Evolutionary conservation across 2,329 filamentous ascomycete species (phyloP).

Genomic region (Trichoderma semiorbis): DNA sequence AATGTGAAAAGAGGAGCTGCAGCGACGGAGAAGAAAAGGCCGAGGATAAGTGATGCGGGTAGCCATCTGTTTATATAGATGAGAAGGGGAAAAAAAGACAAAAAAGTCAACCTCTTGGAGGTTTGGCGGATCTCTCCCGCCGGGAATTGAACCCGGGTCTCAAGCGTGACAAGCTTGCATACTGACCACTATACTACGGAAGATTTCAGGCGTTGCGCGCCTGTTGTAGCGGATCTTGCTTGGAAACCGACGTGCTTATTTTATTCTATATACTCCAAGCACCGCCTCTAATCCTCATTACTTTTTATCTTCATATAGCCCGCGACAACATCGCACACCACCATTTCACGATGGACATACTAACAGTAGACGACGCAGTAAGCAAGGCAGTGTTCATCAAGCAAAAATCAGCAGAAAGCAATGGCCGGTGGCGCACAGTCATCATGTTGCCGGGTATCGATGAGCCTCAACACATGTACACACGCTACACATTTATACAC

Average conservation of each 20-base stretch:
- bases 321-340: too few relatives aligned
- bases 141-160: conserved; percentile 26
- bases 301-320: background rate
- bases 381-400: background rate
- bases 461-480: conserved; percentile 24
- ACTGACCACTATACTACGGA: conserved; percentile 27
- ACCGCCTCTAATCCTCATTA: too few relatives aligned
- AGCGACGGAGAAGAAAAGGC: background rate
- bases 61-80: background rate
- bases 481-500: conserved; percentile 15
- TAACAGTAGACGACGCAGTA: background rate
- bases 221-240: conserved; percentile 18
- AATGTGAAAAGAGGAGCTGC: background rate
- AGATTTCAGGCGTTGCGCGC: conserved; percentile 16
- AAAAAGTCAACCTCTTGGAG: conserved; percentile 6
- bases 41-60: too few relatives aligned
- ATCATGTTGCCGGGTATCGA: conserved; percentile 33
- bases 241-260: background rate
- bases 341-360: background rate
- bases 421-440: background rate
- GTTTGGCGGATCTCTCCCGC: conserved; percentile 22
- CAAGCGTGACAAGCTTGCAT: conserved; percentile 26
- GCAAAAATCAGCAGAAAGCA: background rate
- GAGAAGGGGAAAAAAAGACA: background rate
- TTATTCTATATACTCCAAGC: background rate